Conservation (phyloP, 352 stramenopile genomes). For the Globisporangium spiculum region DNA sequence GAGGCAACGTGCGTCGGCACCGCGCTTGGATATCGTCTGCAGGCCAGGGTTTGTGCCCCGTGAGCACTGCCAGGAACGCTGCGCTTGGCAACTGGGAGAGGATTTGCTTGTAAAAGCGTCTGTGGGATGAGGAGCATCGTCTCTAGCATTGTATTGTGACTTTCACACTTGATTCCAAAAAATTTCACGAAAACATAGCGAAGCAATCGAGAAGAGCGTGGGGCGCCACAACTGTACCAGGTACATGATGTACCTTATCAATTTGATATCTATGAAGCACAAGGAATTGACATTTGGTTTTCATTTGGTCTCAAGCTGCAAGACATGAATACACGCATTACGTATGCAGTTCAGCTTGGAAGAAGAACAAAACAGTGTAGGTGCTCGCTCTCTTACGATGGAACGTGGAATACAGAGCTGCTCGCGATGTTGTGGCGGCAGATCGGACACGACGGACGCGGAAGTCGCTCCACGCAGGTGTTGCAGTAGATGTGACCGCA, state of each 20-base stretch:
- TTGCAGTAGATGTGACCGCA: conserved; percentile 84
- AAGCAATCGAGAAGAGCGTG: too few species aligned
- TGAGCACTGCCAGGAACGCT: conserved; percentile 39
- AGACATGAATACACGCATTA: not conserved
- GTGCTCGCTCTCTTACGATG: conserved; percentile 31
- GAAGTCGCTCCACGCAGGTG: conserved; percentile 58
- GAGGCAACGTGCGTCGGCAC: conserved; percentile 23
- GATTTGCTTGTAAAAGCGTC: conserved; percentile 59
- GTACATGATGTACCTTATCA: too few species aligned
- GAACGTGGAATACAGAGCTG: conserved; percentile 67
- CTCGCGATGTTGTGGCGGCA: conserved; percentile 59
- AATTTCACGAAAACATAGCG: too few species aligned
- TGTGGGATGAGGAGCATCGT: conserved; percentile 58
- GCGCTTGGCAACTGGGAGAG: conserved; percentile 17
- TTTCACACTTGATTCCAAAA: too few species aligned
- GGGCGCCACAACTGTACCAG: too few species aligned
- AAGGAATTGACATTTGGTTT: not conserved
- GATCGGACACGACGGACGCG: conserved; percentile 62
- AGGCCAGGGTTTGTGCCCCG: conserved; percentile 25
- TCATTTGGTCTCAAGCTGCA: not conserved
- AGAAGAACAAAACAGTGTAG: not conserved
- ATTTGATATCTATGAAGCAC: too few species aligned
- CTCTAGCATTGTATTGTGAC: not conserved
- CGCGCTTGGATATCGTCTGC: conserved; percentile 26
- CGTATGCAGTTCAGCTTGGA: not conserved